Evolutionary conservation across 306 rosid genomes (phyloP), one percentile per base, ranked within the genome.

Genomic region (Dryas alaskensis): DNA sequence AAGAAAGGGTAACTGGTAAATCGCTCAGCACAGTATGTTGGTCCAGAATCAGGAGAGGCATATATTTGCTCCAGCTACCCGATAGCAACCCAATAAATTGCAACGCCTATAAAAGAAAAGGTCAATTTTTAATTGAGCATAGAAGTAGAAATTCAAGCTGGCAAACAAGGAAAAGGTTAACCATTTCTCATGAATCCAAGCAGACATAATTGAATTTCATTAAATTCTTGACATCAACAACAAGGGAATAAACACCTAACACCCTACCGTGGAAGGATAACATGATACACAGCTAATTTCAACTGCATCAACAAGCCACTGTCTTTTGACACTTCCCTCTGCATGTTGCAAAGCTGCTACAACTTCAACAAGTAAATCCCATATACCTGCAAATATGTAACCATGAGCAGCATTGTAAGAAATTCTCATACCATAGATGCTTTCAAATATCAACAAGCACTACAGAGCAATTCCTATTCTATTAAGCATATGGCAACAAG

Each of bases 261-360:
- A 75, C 90, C 90, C 45, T 89, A 94, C 98, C 91, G 84, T 88
- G 67, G 96, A 91, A 52, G 97, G 98, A 83, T 85, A 83, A 67
- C 79, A 73, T 37, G 97, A 88, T 17, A 94, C 82, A 8, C 98
- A 91, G 84, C 97, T 91, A 81, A 86, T 85, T 87, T 89, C 97
- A n/a, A 84, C 84, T 37, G 92, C 90, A 74, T 89, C 96, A 79
- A 87, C 78, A 70, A 91, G 87, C 98, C 98, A 94, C 82, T 81
- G 95, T 76, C 88, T 84, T 79, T 80, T 89, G 78, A 88, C 68
- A 75, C 85, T 86, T 79, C 84, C 89, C 83, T 94, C 98, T 55
- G 88, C 95, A 52, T 81, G 83, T 69, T 89, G 86, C 82, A 94
- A 79, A 81, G 91, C 95, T 50, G 84, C 90, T 53, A 81, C 98